These are phyloP conservation scores for Babesia bigemina DNA, from an alignment of 169 alveolate genomes.

Conservation along the genomic window DNA sequence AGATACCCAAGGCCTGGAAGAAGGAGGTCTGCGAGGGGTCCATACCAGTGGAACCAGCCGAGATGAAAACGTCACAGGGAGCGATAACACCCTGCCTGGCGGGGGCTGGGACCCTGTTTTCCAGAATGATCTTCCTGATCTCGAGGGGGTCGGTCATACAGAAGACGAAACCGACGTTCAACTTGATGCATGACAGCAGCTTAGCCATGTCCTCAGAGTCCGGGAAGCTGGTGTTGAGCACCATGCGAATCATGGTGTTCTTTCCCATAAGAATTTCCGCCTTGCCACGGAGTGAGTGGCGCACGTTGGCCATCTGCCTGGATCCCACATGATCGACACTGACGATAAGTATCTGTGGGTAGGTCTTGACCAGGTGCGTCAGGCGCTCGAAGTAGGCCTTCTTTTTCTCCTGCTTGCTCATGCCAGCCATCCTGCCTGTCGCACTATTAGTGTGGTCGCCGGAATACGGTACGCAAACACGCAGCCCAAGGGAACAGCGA, in stretches of 20 bases:
- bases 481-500: too few relatives aligned
- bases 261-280: constrained; percentile 95
- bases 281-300: constrained; percentile 91
- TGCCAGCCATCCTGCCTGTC: constrained; percentile 80
- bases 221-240: constrained; percentile 83
- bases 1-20: constrained; percentile 98
- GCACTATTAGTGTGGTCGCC: background rate
- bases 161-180: constrained; percentile 96
- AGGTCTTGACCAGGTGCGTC: constrained; percentile 82
- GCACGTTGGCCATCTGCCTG: constrained; percentile 91
- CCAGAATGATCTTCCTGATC: constrained; percentile 88
- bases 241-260: constrained; percentile 95
- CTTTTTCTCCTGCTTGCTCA: constrained; percentile 84
- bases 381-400: constrained; percentile 86
- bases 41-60: constrained; percentile 99
- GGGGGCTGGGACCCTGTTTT: constrained; percentile 94
- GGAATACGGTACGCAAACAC: background rate
- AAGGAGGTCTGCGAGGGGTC: constrained; percentile 99
- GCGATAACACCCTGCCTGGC: constrained; percentile 98
- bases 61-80: constrained; percentile 95
- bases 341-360: constrained; percentile 88
- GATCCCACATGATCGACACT: constrained; percentile 96
- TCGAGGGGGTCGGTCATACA: constrained; percentile 93
- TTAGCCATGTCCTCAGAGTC: constrained; percentile 85
- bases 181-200: constrained; percentile 84